Base-by-base conservation (phyloP, 768 basidiomycete genomes). In the Xanthoconium purpureum region DNA sequence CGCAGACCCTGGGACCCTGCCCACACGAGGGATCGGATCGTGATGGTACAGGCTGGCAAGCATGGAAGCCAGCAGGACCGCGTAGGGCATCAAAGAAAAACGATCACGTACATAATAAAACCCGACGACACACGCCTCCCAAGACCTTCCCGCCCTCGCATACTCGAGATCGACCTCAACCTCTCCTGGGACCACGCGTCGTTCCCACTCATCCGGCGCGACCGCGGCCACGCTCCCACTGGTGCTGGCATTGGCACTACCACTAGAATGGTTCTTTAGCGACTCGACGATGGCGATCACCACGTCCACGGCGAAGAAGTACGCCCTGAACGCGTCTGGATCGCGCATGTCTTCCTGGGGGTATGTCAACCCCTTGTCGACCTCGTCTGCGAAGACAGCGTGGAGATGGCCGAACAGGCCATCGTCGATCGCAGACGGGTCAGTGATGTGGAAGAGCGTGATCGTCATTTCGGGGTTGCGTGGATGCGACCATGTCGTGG, bases 291-390 rank as follows among this genome's bases (percentile, higher is more conserved):
- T 76, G 0, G 84, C 91, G 51, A 94, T 69, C 62, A 94, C 79
- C 3, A 89, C 85, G 62, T 90, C 89, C 20, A 80, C 87, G 1
- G 83, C 80, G 63, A 91, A 90, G 72, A 88, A 94, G 70, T 92
- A 93, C 12, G 77, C 75, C 55, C 79, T 80, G 71, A 94, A 97
- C 3, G 77, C 73, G 33, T 80, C 71, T 24, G 77, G 75, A 7
- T 75, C 73, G 50, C 78, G 75, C 17, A 79, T 73, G 39, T 78
- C 80, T 71, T 93, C 89, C 71, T 95, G 94, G 0, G 94, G 93
- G 71, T 95, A 96, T 9, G 94, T 92, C 59, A 75, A 64, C 2
- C 94, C 94, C 45, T 81, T 81, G 54, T 84, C 85, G 13, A 96
- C 76, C 63, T 89, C 91, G 50, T 77, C 76, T n/a, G 83, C 80